Evolutionary conservation across 305 asterid species (phyloP).

Genomic region (Solanum aculeatissimum): DNA sequence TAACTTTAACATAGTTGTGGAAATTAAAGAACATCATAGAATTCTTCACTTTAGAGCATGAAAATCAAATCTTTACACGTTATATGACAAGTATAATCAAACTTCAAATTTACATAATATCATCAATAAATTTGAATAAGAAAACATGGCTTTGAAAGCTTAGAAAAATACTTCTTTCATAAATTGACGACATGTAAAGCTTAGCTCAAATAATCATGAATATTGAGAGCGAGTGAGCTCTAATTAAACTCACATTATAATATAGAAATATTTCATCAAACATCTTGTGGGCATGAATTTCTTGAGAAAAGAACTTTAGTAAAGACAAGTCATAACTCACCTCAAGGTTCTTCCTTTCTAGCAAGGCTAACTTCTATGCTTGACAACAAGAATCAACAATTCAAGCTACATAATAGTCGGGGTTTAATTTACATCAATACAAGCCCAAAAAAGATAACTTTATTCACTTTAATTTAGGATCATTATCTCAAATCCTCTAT

Average conservation of each 20-base stretch:
- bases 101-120: not conserved
- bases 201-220: not conserved
- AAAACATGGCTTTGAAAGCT: not conserved
- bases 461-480: not conserved
- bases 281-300: not conserved
- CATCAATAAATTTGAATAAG: not conserved
- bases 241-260: not conserved
- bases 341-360: not conserved
- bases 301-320: not conserved
- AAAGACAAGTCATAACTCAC: not conserved
- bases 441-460: not conserved
- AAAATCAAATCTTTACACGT: not conserved
- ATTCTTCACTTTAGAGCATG: not conserved
- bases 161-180: not conserved
- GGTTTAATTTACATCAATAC: not conserved
- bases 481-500: not conserved
- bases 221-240: not conserved
- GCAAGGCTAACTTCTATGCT: not conserved
- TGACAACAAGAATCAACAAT: not conserved
- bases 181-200: not conserved
- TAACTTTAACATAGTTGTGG: too few species aligned
- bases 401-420: not conserved
- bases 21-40: not conserved
- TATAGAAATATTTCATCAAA: not conserved
- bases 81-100: not conserved